Percentiles rank a stretch among this genome's conserved stretches.
Conservation (phyloP, 1,284 basidiomycete species). For the Rhodotorula mucilaginosa region DNA sequence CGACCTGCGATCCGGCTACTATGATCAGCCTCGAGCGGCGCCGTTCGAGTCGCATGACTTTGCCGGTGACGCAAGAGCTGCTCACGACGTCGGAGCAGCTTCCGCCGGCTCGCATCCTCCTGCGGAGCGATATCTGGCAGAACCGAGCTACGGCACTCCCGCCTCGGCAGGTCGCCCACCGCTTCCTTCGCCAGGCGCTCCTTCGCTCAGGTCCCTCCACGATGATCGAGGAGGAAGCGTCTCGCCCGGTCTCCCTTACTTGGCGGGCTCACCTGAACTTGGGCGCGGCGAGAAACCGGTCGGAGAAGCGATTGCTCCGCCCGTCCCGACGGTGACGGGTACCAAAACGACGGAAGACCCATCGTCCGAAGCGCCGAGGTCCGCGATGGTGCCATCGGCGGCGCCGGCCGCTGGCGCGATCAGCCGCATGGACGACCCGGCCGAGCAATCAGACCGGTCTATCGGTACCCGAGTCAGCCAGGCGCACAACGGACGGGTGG, state of each 20-base stretch:
- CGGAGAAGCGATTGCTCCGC: neutral
- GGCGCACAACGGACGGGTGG: slow-evolving; percentile 17
- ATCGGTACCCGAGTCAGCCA: slow-evolving; percentile 2
- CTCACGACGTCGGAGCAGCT: neutral
- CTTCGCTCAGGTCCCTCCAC: neutral
- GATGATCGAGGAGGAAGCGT: neutral
- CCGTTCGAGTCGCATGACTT: too few relatives aligned
- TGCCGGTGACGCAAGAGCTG: too few relatives aligned
- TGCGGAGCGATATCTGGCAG: neutral
- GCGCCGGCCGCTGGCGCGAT: too few relatives aligned
- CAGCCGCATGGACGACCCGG: neutral
- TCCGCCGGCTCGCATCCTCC: neutral
- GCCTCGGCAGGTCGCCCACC: neutral
- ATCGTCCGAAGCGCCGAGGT: neutral
- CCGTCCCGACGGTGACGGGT: neutral
- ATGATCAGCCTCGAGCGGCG: neutral
- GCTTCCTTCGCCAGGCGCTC: slow-evolving; percentile 27
- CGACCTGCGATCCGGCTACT: neutral
- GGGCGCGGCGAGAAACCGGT: neutral
- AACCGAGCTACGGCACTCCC: neutral
- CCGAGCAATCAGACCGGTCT: neutral
- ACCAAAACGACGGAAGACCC: neutral
- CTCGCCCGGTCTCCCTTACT: slow-evolving; percentile 11
- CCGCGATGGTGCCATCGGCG: neutral
- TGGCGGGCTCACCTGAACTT: slow-evolving; percentile 1